Conservation (phyloP, 768 basidiomycete genomes). For the Leucocoprinus sp. region DNA sequence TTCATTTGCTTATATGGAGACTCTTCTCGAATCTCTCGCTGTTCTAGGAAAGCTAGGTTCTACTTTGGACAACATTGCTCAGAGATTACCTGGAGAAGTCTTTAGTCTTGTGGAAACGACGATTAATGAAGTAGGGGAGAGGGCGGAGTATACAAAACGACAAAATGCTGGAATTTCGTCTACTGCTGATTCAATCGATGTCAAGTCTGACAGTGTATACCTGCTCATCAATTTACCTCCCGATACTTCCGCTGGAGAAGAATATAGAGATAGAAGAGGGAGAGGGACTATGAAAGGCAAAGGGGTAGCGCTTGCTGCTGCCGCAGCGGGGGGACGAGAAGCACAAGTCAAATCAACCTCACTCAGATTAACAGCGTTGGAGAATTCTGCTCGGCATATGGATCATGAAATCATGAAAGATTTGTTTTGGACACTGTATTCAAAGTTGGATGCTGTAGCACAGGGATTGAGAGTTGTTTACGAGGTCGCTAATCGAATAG, state of each 20-base stretch:
- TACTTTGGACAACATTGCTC: slow-evolving; percentile 75
- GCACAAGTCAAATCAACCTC: slow-evolving; percentile 38
- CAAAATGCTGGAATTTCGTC: slow-evolving; percentile 40
- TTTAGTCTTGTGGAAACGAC: slow-evolving; percentile 81
- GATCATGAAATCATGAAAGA: slow-evolving; percentile 86
- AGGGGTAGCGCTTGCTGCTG: neutral
- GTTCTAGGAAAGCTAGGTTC: slow-evolving; percentile 82
- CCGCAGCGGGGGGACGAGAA: slow-evolving; percentile 17
- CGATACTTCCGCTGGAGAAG: neutral
- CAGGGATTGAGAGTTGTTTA: slow-evolving; percentile 87
- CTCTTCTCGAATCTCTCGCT: slow-evolving; percentile 85
- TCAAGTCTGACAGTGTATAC: slow-evolving; percentile 45
- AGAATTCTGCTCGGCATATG: slow-evolving; percentile 58
- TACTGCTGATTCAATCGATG: slow-evolving; percentile 26
- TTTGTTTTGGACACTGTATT: slow-evolving; percentile 96
- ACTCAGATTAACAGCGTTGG: slow-evolving; percentile 64
- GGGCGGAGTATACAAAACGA: slow-evolving; percentile 53
- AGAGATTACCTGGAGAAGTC: slow-evolving; percentile 78
- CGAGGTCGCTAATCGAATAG: slow-evolving; percentile 86
- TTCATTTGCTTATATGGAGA: slow-evolving; percentile 90
- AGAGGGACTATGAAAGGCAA: slow-evolving; percentile 4
- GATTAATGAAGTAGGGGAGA: slow-evolving; percentile 85
- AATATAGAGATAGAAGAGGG: slow-evolving; percentile 1
- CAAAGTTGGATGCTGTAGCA: slow-evolving; percentile 87
- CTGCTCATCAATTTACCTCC: slow-evolving; percentile 27